phyloP scores from a whole-genome alignment of 2,329 filamentous ascomycete species.

The Orbilia javanica region DNA sequence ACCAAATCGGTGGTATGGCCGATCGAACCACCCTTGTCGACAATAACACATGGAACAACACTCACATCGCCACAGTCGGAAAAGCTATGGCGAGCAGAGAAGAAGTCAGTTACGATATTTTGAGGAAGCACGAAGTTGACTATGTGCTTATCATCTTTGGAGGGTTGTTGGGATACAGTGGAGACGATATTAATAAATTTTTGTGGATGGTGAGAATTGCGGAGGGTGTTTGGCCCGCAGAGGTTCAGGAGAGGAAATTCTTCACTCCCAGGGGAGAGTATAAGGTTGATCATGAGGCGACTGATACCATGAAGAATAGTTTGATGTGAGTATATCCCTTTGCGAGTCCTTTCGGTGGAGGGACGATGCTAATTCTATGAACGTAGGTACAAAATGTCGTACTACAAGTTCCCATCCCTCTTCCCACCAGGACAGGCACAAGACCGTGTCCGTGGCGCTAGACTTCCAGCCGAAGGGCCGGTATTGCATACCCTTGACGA shows the following conservation, averaged over 20 bases:
- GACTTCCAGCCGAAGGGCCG: slow-evolving; percentile 85
- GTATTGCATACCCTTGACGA: slow-evolving; percentile 91
- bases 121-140: slow-evolving; percentile 98
- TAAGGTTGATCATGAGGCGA: slow-evolving; percentile 90
- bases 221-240: slow-evolving; percentile 99
- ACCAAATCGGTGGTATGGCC: slow-evolving; percentile 99
- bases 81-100: slow-evolving; percentile 98
- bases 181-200: slow-evolving; percentile 99
- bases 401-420: slow-evolving; percentile 94
- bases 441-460: slow-evolving; percentile 86
- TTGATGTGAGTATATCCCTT: slow-evolving; percentile 67
- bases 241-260: slow-evolving; percentile 96
- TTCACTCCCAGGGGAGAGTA: slow-evolving; percentile 96
- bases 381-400: slow-evolving; percentile 98
- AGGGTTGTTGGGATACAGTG: slow-evolving; percentile 94
- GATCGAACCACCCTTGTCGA: slow-evolving; percentile 96
- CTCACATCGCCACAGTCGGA: slow-evolving; percentile 97
- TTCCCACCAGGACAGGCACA: slow-evolving; percentile 91
- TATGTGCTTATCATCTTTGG: slow-evolving; percentile 99
- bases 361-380: neutral
- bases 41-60: slow-evolving; percentile 99
- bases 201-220: slow-evolving; percentile 99
- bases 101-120: slow-evolving; percentile 98
- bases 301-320: slow-evolving; percentile 98
- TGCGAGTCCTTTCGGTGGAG: neutral